Evolutionary conservation across 2,329 filamentous ascomycete species (phyloP).

Genomic region (Fusarium domesticum): DNA sequence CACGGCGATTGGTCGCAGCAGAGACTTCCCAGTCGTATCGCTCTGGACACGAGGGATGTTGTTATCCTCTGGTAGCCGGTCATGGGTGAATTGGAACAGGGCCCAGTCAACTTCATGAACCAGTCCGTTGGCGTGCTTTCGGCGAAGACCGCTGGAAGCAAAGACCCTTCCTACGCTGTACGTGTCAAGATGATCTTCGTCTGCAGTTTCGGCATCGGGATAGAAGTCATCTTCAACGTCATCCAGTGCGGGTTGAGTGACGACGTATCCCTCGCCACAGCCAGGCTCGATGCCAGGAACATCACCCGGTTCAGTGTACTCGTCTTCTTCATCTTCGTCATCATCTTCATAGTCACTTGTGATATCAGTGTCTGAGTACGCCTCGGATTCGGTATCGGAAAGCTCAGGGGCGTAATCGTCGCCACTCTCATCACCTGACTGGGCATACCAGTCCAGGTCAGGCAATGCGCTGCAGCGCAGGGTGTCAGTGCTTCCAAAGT

Average conservation of each 20-base stretch:
- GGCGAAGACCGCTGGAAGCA: conserved; percentile 83
- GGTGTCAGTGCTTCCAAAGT: conserved; percentile 33
- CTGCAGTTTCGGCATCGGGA: conserved; percentile 64
- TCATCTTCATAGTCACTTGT: conserved; percentile 53
- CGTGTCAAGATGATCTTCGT: conserved; percentile 79
- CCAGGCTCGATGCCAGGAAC: conserved; percentile 73
- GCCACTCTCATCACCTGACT: conserved; percentile 42
- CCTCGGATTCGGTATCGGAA: conserved; percentile 59
- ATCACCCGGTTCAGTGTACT: conserved; percentile 65
- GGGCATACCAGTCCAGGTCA: conserved; percentile 43
- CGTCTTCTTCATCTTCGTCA: conserved; percentile 53
- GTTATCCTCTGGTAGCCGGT: conserved; percentile 70
- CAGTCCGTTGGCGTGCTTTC: conserved; percentile 67
- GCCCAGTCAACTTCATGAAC: conserved; percentile 96
- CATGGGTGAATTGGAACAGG: conserved; percentile 73
- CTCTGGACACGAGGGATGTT: conserved; percentile 50
- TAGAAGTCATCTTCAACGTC: conserved; percentile 83
- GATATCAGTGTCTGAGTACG: conserved; percentile 48
- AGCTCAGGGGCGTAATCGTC: conserved; percentile 60
- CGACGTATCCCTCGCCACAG: conserved; percentile 71
- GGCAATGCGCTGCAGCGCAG: conserved; percentile 40
- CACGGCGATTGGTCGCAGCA: conserved; percentile 55
- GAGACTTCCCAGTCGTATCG: no score
- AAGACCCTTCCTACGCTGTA: conserved; percentile 81
- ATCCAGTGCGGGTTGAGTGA: conserved; percentile 90